A percentile compares a stretch with the other conserved stretches of the same genome.
Evolutionary conservation across 495 filamentous ascomycete species (phyloP).

Genomic region (Bombardia bombarda): DNA sequence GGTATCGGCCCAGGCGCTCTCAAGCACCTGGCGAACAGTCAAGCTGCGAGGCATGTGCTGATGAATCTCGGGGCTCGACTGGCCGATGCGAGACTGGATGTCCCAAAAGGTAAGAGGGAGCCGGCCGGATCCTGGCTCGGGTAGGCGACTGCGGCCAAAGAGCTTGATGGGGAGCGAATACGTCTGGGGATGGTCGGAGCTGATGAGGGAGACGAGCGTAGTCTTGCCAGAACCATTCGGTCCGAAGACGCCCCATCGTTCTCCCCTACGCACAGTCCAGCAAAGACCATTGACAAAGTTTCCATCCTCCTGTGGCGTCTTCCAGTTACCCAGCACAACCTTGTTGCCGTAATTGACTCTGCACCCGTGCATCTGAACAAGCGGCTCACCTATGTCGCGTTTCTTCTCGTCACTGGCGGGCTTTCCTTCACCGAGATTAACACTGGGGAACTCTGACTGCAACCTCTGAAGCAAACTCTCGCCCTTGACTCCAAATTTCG

Average conservation of each 20-base stretch:
- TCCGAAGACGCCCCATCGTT: slow-evolving; percentile 87
- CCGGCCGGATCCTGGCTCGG: slow-evolving; percentile 52
- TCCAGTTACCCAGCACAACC: slow-evolving; percentile 71
- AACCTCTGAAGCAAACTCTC: slow-evolving; percentile 19
- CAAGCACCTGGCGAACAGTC: slow-evolving; percentile 64
- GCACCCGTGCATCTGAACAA: slow-evolving; percentile 83
- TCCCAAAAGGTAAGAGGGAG: slow-evolving; percentile 84
- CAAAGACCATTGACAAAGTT: slow-evolving; percentile 51
- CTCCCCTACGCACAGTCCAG: slow-evolving; percentile 76
- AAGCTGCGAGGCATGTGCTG: slow-evolving; percentile 80
- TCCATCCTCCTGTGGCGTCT: slow-evolving; percentile 44
- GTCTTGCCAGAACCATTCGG: slow-evolving; percentile 91
- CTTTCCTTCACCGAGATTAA: background rate
- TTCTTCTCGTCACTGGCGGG: background rate
- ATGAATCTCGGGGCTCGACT: slow-evolving; percentile 89
- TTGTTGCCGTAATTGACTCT: slow-evolving; percentile 72
- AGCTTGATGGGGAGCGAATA: slow-evolving; percentile 82
- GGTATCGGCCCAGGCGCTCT: slow-evolving; percentile 84
- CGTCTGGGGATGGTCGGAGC: slow-evolving; percentile 89
- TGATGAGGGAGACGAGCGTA: slow-evolving; percentile 83
- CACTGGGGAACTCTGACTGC: no score
- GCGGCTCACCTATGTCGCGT: slow-evolving; percentile 38
- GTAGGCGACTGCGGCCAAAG: slow-evolving; percentile 75
- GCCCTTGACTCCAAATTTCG: slow-evolving; percentile 35
- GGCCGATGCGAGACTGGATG: slow-evolving; percentile 80